These are phyloP conservation scores for Mortierella sp. DNA, from an alignment of 371 early-diverging fungal species.

Conservation along the genomic window DNA sequence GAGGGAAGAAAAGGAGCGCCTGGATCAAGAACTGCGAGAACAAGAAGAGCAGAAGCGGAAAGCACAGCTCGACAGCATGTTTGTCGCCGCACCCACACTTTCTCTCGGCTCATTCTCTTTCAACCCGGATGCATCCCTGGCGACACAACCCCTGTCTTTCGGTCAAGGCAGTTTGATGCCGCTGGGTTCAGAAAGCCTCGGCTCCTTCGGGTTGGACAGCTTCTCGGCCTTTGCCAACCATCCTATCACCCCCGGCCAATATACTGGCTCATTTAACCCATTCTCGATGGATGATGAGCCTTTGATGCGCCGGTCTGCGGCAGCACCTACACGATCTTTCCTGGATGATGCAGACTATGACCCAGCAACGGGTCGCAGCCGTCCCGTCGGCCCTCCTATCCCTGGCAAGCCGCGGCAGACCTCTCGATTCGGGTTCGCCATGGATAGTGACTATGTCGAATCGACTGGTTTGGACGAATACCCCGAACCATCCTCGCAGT, in stretches of 20 bases:
- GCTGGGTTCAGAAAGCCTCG: conserved; percentile 10
- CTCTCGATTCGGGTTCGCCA: conserved; percentile 58
- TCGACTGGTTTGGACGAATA: conserved; percentile 24
- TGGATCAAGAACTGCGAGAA: conserved; percentile 28
- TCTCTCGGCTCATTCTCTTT: conserved; percentile 47
- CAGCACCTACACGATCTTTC: conserved; percentile 32
- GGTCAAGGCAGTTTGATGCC: conserved; percentile 13
- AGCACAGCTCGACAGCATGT: conserved; percentile 11
- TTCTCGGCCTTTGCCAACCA: conserved; percentile 33
- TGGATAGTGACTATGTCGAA: conserved; percentile 31
- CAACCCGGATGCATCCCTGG: conserved; percentile 39
- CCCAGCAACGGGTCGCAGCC: conserved; percentile 25
- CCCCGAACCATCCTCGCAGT: conserved; percentile 41
- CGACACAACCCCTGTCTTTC: conserved; percentile 18
- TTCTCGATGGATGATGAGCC: conserved; percentile 53
- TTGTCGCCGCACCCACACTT: conserved; percentile 11
- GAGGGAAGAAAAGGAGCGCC: conserved; percentile 11
- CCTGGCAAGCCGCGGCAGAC: conserved; percentile 54
- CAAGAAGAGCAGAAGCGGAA: conserved; percentile 32
- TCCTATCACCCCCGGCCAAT: conserved; percentile 41
- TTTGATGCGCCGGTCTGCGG: conserved; percentile 30
- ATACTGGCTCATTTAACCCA: conserved; percentile 58
- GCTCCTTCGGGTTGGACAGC: conserved; percentile 24
- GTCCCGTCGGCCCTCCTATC: conserved; percentile 42
- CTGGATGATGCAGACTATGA: conserved; percentile 34